Base-by-base conservation (phyloP, 768 basidiomycete species). In the Boletus barrowsii region DNA sequence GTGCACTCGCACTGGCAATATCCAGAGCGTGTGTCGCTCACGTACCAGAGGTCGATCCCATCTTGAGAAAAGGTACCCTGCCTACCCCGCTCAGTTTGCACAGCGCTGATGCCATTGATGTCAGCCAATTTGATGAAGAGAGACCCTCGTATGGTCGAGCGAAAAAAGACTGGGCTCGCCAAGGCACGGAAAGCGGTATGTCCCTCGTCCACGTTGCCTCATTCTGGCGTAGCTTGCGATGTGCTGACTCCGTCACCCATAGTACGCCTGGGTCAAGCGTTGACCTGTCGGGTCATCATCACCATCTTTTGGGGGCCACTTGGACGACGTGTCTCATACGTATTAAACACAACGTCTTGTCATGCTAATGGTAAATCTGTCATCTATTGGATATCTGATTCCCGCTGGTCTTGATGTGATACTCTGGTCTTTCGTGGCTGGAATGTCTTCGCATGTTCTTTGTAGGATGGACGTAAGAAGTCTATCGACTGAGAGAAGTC, bases 61-160 rank as follows among this genome's bases (percentile, higher is more conserved):
- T 92, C 41, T 73, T 99, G 60, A 79, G 80, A 65, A 83, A 82
- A 80, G 87, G 95, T 93, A 64, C 10, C 0, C 51, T 15, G 20
- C 36, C 33, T 7, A 30, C 39, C 7, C 4, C 1, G 2, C 14
- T 47, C 8, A 13, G 11, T 35, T 30, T 10, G 18, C 35, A 35
- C 11, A 1, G 2, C 13, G 14, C 24, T 58, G 43, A 49, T 47
- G 54, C 32, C 37, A 20, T 18, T 30, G 18, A 42, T 30, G 20
- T 17, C 67, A 97, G 95, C 90, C 55, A 88, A 92, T 76, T 75
- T 95, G 44, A 73, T 93, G 54, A 83, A 84, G 69, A 85, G 95
- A 63, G 96, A 99, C 77, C 93, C 94, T 43, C 88, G 97, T 72
- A 91, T 96, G 91, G 95, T 97, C 30, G 96, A 99, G 75, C 81